Evolutionary conservation across 257 asterid species (phyloP), one percentile per base, ranked within the genome.

Genomic region (Scutellaria minor): DNA sequence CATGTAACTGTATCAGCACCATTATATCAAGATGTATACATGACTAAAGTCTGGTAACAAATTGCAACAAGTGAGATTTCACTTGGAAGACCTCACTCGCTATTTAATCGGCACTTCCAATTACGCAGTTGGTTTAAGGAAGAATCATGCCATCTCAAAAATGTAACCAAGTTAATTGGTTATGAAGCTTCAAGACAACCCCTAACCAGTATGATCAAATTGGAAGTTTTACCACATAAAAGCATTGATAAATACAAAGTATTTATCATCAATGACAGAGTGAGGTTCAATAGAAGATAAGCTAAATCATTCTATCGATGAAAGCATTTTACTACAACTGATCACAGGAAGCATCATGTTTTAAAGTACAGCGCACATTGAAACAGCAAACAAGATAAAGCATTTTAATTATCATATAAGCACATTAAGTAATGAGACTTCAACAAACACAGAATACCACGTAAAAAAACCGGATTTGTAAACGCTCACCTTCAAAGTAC

Each of bases 1-100:
- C 82, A 41, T 62, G 93, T 86, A 88, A 88, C 95, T 46, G 93
- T 75, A 82, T 76, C 83, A 63, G 57, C 93, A 86, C 74, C 87
- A 74, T 59, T 46, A 64, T 27, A 75, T 55, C 44, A 60, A 74
- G 79, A 79, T 81, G 75, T 82, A 73, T 57, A 84, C 96, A 84
- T 90, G 97, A 84, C 84, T 84, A 51, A 71, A 47, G 82, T 15
- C 85, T 80, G 85, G 88, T 64, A 46, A 41, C 80, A 42, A 80
- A 47, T 8, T 24, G 64, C 73, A 46, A 72, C 75, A 70, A 68
- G 82, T 66, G 76, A 27, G 60, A 67, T 51, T 46, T 57, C 7
- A 12, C 9, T 42, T 24, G 74, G 45, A 67, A 70, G 68, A 79
- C 54, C 64, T 56, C 79, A 59, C 85, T 72, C 72, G 55, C 69